A percentile compares a stretch with the other conserved stretches of the same genome.
Evolutionary conservation across 106 monocot genomes (phyloP).

Genomic region (Apostasia ramifera): DNA sequence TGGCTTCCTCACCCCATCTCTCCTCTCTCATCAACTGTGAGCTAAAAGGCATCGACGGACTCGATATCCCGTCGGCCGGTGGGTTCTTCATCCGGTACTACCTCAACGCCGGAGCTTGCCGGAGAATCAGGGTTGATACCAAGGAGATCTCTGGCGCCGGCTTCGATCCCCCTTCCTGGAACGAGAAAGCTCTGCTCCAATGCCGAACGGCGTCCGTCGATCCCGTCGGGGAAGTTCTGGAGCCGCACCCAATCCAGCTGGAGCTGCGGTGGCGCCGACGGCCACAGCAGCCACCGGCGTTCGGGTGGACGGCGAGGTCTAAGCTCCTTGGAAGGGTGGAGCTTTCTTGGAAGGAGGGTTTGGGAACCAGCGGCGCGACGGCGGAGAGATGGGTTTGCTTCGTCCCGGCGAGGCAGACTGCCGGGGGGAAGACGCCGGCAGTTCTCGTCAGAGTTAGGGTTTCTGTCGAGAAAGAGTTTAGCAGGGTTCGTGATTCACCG

Average conservation of each 20-base stretch:
- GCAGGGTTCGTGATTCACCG: neutral
- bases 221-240: neutral
- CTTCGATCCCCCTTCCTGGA: neutral
- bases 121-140: constrained; percentile 6
- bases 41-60: neutral
- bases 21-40: neutral
- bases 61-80: neutral
- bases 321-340: constrained; percentile 11
- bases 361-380: neutral
- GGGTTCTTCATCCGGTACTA: constrained; percentile 12
- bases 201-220: neutral
- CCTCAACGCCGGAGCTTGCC: neutral
- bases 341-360: constrained; percentile 16
- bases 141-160: neutral
- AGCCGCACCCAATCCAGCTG: neutral
- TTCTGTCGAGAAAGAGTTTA: neutral
- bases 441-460: no score
- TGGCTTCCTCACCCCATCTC: neutral
- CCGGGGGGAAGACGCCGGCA: neutral
- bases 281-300: neutral
- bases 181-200: neutral
- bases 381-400: constrained; percentile 7
- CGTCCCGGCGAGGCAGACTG: neutral
- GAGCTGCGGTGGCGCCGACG: constrained; percentile 12
- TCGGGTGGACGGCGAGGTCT: constrained; percentile 4